Percentiles rank a stretch among this genome's conserved stretches.
Conservation (phyloP, 2,329 filamentous ascomycete genomes). For the Diplodia scrobiculata region DNA sequence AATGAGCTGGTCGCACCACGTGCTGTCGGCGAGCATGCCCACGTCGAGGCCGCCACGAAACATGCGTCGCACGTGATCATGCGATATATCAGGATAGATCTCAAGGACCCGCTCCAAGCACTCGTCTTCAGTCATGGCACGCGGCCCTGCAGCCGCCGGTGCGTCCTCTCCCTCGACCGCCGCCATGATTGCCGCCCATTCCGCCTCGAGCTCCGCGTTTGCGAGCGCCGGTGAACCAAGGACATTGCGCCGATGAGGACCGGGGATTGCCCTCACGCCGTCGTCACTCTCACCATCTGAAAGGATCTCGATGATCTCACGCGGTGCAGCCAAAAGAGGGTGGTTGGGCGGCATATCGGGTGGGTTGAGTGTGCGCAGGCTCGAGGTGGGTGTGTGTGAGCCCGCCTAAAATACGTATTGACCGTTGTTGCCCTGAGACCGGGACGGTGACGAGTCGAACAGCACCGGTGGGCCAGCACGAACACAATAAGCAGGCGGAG, state of each 20-base stretch:
- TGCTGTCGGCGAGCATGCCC: conserved; percentile 33
- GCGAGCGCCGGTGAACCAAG: neutral
- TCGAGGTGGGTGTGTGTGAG: neutral
- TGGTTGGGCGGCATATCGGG: conserved; percentile 1
- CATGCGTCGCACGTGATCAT: conserved; percentile 38
- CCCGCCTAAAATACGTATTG: neutral
- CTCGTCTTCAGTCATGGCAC: conserved; percentile 32
- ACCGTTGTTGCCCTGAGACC: neutral
- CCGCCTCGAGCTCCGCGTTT: neutral
- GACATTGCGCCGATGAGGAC: neutral
- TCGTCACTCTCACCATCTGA: conserved; percentile 17
- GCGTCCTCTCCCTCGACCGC: neutral
- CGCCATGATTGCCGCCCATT: neutral
- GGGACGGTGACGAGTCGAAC: neutral
- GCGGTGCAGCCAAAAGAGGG: neutral
- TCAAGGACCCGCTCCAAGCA: conserved; percentile 41
- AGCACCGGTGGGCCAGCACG: neutral
- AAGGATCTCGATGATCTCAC: conserved; percentile 20
- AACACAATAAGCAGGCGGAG: neutral
- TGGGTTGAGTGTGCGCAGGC: neutral
- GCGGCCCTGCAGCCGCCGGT: neutral
- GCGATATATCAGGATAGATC: conserved; percentile 42
- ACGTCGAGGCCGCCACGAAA: conserved; percentile 36
- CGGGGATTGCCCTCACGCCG: neutral
- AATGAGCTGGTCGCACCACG: conserved; percentile 38